Conservation (phyloP, 306 rosid genomes). For the Fagus crenata region DNA sequence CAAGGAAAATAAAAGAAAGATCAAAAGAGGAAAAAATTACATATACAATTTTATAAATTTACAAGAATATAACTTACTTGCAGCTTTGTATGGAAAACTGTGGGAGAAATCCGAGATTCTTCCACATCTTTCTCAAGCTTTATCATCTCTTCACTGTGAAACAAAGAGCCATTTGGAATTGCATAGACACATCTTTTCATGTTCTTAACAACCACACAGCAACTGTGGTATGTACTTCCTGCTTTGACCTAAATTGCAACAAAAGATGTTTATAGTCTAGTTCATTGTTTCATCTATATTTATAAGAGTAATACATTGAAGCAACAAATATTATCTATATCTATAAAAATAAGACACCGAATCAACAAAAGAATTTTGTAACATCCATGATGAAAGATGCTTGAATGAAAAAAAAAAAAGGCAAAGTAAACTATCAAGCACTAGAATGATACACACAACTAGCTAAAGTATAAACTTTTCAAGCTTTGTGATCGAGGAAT, state of each 20-base stretch:
- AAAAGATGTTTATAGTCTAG: constrained; percentile 22
- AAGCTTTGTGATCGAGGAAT: background rate
- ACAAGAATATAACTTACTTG: constrained; percentile 50
- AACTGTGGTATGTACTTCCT: constrained; percentile 76
- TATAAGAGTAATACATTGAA: constrained; percentile 4
- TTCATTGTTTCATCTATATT: constrained; percentile 26
- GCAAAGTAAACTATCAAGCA: background rate
- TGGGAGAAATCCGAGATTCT: constrained; percentile 59
- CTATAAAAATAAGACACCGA: background rate
- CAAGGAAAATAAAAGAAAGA: constrained; percentile 12
- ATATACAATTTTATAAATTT: constrained; percentile 5
- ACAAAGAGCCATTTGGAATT: constrained; percentile 55
- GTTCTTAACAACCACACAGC: constrained; percentile 86
- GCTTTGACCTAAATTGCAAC: constrained; percentile 65
- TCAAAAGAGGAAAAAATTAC: background rate
- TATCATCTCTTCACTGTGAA: constrained; percentile 56
- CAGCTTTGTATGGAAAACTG: constrained; percentile 59
- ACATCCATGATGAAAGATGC: background rate
- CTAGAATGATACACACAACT: background rate
- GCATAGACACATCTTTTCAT: constrained; percentile 89
- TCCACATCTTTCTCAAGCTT: constrained; percentile 61
- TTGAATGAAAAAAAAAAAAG: background rate
- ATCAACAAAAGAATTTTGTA: background rate
- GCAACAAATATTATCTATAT: too few relatives aligned
- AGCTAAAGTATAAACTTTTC: background rate